Evolutionary conservation across 371 early-diverging fungal species (phyloP).

Genomic region (Syncephalastrum monosporum): DNA sequence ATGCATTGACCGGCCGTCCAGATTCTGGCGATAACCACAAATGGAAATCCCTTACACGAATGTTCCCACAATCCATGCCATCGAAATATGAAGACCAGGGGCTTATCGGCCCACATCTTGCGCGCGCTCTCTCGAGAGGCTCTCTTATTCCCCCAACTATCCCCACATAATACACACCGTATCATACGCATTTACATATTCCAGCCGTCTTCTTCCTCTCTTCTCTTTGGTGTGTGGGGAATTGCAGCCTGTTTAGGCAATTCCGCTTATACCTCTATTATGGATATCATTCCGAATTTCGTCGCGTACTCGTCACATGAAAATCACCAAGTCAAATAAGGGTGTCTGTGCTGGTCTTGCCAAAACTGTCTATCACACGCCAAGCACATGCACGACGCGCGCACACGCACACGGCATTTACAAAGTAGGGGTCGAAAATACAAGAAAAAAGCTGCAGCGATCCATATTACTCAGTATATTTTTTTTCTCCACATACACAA

Average conservation of each 20-base stretch:
- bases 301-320: constrained; percentile 13
- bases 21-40: constrained; percentile 9
- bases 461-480: neutral
- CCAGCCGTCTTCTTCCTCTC: neutral
- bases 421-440: neutral
- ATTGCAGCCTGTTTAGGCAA: constrained; percentile 11
- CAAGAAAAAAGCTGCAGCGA: constrained; percentile 1
- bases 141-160: neutral
- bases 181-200: constrained; percentile 3
- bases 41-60: constrained; percentile 14
- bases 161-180: constrained; percentile 11
- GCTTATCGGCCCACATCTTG: neutral
- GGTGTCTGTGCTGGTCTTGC: constrained; percentile 7
- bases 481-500: constrained; percentile 1
- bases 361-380: constrained; percentile 7
- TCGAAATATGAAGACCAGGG: constrained; percentile 1
- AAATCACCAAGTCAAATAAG: constrained; percentile 8
- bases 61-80: neutral
- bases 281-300: constrained; percentile 4
- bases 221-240: constrained; percentile 20
- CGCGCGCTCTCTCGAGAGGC: too few relatives aligned
- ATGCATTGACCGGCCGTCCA: too few relatives aligned
- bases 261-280: constrained; percentile 16
- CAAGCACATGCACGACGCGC: constrained; percentile 11
- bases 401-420: neutral